Percentiles rank a stretch among this genome's conserved stretches.
These are phyloP conservation scores for Stemphylium vesicarium DNA, from an alignment of 2,329 filamentous ascomycete species.

Conservation along the genomic window DNA sequence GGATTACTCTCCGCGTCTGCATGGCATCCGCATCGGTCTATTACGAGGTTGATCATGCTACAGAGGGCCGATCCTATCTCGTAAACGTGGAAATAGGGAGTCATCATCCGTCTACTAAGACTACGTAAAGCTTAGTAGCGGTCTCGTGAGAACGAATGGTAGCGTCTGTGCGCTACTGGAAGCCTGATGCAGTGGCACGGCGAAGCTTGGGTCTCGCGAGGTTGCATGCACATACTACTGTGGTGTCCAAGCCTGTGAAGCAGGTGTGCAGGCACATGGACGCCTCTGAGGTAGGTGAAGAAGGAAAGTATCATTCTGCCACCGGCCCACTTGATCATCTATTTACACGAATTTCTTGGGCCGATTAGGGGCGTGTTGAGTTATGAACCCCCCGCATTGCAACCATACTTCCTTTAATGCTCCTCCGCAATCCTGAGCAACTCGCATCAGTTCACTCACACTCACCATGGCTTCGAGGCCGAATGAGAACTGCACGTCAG, in stretches of 20 bases:
- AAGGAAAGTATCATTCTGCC: conserved; percentile 23
- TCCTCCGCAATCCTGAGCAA: conserved; percentile 21
- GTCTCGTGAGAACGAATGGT: conserved; percentile 1
- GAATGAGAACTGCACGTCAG: conserved; percentile 22
- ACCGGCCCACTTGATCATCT: conserved; percentile 28
- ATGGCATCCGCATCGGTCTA: conserved; percentile 13
- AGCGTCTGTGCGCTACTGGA: conserved; percentile 3
- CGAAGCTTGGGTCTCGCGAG: conserved; percentile 14
- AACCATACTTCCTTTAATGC: conserved; percentile 29
- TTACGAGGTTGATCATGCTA: conserved; percentile 15
- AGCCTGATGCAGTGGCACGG: conserved; percentile 11
- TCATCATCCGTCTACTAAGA: conserved; percentile 6
- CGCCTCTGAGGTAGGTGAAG: conserved; percentile 29
- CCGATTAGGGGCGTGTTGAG: conserved; percentile 16
- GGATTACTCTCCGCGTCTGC: conserved; percentile 14
- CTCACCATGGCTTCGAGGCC: conserved; percentile 31
- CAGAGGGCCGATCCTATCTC: conserved; percentile 10
- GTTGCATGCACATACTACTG: conserved; percentile 12
- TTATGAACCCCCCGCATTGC: conserved; percentile 22
- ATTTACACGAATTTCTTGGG: conserved; percentile 16
- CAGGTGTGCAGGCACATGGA: conserved; percentile 16
- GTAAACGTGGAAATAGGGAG: conserved; percentile 16
- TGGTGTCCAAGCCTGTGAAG: conserved; percentile 18
- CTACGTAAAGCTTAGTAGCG: conserved; percentile 15
- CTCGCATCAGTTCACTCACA: conserved; percentile 23